These are phyloP conservation scores for Rhodotorula mucilaginosa DNA, from an alignment of 1,284 basidiomycete species.

Conservation along the genomic window DNA sequence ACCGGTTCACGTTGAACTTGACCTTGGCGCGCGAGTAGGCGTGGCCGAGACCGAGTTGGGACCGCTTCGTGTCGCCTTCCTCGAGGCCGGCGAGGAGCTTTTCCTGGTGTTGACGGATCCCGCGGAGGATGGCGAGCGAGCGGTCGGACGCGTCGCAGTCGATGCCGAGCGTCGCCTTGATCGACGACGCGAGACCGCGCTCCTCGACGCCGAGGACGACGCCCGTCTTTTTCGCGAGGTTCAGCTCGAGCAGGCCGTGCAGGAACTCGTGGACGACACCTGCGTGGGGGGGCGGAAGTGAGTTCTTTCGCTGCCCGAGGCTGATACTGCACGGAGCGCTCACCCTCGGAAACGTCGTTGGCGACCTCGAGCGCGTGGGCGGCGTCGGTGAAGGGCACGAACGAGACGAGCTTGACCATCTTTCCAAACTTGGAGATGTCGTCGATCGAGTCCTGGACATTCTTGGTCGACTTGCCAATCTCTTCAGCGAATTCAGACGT, in stretches of 20 bases:
- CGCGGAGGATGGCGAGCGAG: slow-evolving; percentile 85
- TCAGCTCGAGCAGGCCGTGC: slow-evolving; percentile 81
- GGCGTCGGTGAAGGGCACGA: slow-evolving; percentile 84
- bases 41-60: slow-evolving; percentile 95
- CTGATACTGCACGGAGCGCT: background rate
- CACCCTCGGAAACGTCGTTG: slow-evolving; percentile 92
- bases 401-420: slow-evolving; percentile 89
- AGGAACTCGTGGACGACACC: slow-evolving; percentile 85
- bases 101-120: slow-evolving; percentile 85
- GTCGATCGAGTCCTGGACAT: slow-evolving; percentile 65
- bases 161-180: slow-evolving; percentile 74
- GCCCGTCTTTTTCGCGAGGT: slow-evolving; percentile 77
- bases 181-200: slow-evolving; percentile 70
- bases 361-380: slow-evolving; percentile 89
- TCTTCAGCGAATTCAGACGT: slow-evolving; percentile 85
- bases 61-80: slow-evolving; percentile 82
- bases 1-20: slow-evolving; percentile 99
- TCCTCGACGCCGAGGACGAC: slow-evolving; percentile 84
- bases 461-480: slow-evolving; percentile 76
- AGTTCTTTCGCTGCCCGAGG: background rate
- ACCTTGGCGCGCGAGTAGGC: slow-evolving; percentile 97
- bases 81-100: slow-evolving; percentile 85
- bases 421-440: slow-evolving; percentile 89
- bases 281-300: slow-evolving; percentile 45
- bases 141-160: slow-evolving; percentile 85